Percentiles rank a stretch among this genome's conserved stretches.
phyloP scores from a whole-genome alignment of 2,329 filamentous ascomycete species.

The Sordariomycetes sp. region DNA sequence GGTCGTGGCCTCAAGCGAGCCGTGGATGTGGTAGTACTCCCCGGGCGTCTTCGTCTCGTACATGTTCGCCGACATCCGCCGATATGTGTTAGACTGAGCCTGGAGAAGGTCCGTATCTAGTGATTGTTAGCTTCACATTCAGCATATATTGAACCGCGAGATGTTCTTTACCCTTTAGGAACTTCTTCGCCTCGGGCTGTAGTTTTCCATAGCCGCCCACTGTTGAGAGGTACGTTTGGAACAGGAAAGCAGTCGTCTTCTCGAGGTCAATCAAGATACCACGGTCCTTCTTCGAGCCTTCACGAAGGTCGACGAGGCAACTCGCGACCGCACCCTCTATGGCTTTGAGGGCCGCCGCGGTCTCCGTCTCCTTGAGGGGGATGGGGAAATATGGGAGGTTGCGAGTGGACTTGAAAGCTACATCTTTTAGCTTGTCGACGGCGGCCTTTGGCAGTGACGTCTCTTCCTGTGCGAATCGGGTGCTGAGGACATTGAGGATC shows the following conservation, averaged over 20 bases:
- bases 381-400: slow-evolving; percentile 16
- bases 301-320: slow-evolving; percentile 42
- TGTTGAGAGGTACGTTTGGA: slow-evolving; percentile 19
- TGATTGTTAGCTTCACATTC: slow-evolving; percentile 13
- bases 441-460: background rate
- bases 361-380: slow-evolving; percentile 26
- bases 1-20: slow-evolving; percentile 57
- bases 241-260: slow-evolving; percentile 33
- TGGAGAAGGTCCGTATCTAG: slow-evolving; percentile 51
- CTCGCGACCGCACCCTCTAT: slow-evolving; percentile 46
- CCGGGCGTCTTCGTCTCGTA: slow-evolving; percentile 50
- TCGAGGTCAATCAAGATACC: slow-evolving; percentile 35
- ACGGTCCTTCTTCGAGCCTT: slow-evolving; percentile 17
- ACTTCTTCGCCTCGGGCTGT: slow-evolving; percentile 16
- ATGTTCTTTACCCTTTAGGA: background rate
- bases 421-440: background rate
- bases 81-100: slow-evolving; percentile 59
- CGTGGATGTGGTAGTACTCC: slow-evolving; percentile 63
- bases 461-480: background rate
- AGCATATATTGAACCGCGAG: slow-evolving; percentile 14
- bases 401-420: background rate
- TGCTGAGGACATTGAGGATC: background rate
- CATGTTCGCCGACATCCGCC: slow-evolving; percentile 59
- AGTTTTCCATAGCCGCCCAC: slow-evolving; percentile 24
- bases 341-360: slow-evolving; percentile 35